These are phyloP conservation scores for Ophiostoma australiae DNA, from an alignment of 2,329 filamentous ascomycete species.

Conservation along the genomic window DNA sequence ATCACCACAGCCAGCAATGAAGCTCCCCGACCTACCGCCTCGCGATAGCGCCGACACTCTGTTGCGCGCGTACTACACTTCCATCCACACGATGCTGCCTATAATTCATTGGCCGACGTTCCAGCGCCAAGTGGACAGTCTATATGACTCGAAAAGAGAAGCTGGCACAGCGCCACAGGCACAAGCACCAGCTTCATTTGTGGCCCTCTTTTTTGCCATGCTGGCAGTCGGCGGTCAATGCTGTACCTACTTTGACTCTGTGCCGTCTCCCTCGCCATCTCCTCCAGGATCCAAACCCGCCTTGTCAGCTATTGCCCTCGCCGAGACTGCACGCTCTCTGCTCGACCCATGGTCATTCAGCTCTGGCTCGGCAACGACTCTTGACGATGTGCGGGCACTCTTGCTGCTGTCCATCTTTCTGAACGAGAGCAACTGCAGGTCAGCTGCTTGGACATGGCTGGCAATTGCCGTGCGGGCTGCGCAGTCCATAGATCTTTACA, in stretches of 20 bases:
- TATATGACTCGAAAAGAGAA: conserved; percentile 50
- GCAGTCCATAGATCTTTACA: conserved; percentile 77
- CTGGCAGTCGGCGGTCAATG: conserved; percentile 79
- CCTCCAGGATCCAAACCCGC: conserved; percentile 33
- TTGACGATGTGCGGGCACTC: conserved; percentile 69
- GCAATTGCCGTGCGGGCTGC: conserved; percentile 72
- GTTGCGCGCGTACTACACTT: conserved; percentile 68
- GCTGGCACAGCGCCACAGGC: not conserved
- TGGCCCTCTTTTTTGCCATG: conserved; percentile 75
- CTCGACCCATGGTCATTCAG: conserved; percentile 65
- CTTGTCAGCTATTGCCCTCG: conserved; percentile 53
- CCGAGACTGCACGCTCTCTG: conserved; percentile 64
- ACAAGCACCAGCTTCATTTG: conserved; percentile 50
- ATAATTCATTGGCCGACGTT: conserved; percentile 87
- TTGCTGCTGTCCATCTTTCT: conserved; percentile 74
- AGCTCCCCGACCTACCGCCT: conserved; percentile 59
- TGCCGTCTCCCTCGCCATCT: conserved; percentile 42
- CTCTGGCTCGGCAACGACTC: conserved; percentile 39
- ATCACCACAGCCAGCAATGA: conserved; percentile 29
- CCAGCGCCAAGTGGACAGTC: conserved; percentile 65
- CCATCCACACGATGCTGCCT: conserved; percentile 74
- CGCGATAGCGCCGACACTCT: conserved; percentile 66
- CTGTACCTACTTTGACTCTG: conserved; percentile 36
- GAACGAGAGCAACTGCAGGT: conserved; percentile 79
- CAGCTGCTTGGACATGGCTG: conserved; percentile 80